phyloP scores from a whole-genome alignment of 2,329 filamentous ascomycete genomes.

The Proliferodiscus dingleyae region DNA sequence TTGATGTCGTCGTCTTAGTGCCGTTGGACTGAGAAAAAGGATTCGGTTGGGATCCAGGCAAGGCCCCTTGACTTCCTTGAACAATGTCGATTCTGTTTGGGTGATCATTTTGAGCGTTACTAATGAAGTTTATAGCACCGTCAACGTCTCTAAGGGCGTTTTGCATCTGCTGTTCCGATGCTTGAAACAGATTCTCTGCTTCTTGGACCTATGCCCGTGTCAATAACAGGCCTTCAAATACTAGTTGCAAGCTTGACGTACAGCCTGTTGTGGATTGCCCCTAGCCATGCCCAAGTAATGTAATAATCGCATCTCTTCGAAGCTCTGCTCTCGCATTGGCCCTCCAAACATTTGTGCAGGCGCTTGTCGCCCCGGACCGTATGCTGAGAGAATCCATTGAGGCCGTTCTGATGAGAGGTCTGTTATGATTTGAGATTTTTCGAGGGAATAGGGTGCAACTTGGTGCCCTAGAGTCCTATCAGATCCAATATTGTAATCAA shows the following conservation, averaged over 20 bases:
- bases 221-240: conserved; percentile 1
- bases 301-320: conserved; percentile 80
- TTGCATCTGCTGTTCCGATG: conserved; percentile 67
- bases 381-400: conserved; percentile 81
- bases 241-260: conserved; percentile 15
- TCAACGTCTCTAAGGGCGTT: conserved; percentile 63
- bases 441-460: conserved; percentile 22
- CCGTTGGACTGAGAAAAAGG: conserved; percentile 1
- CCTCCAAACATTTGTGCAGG: conserved; percentile 84
- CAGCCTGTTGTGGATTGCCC: conserved; percentile 52
- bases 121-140: conserved; percentile 66
- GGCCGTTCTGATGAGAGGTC: conserved; percentile 71
- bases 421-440: conserved; percentile 50
- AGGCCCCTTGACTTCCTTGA: conserved; percentile 40
- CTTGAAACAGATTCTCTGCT: conserved; percentile 56
- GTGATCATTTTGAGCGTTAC: conserved; percentile 62
- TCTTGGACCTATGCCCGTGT: conserved; percentile 48
- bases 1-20: conserved; percentile 32
- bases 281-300: conserved; percentile 62
- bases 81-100: conserved; percentile 68
- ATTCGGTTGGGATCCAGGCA: conserved; percentile 35
- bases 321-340: conserved; percentile 72
- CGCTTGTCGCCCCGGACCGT: conserved; percentile 71
- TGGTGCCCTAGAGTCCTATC: conserved; percentile 1
- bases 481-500: conserved; percentile 3